phyloP scores from a whole-genome alignment of 495 filamentous ascomycete genomes.

The Sordaria brevicollis region DNA sequence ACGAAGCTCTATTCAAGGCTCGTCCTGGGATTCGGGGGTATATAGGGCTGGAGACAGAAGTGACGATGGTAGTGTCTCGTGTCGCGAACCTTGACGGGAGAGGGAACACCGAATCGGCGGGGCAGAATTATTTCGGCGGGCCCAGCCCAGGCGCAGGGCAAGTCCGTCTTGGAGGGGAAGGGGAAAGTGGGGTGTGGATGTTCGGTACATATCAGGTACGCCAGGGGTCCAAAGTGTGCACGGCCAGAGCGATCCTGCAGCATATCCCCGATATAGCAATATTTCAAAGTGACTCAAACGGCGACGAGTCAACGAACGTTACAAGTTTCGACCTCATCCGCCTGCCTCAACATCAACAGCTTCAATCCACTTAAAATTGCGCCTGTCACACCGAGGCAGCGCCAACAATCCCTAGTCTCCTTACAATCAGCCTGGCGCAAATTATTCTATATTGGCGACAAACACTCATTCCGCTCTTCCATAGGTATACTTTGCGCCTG shows the following conservation, averaged over 20 bases:
- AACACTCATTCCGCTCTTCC: neutral
- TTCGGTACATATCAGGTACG: conserved; percentile 3
- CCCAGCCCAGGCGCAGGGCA: neutral
- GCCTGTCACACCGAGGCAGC: neutral
- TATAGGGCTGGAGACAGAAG: neutral
- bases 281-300: neutral
- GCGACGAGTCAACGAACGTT: neutral
- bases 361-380: neutral
- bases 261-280: conserved; percentile 1
- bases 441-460: neutral
- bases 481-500: neutral
- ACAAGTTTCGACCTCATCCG: neutral
- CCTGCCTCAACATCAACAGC: neutral
- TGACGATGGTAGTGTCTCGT: neutral
- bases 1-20: neutral
- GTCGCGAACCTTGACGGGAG: neutral
- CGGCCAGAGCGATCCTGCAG: neutral
- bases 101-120: conserved; percentile 18
- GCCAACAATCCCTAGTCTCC: neutral
- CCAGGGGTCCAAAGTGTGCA: conserved; percentile 4
- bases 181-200: conserved; percentile 16
- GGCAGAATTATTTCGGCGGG: conserved; percentile 23
- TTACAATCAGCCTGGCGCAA: neutral
- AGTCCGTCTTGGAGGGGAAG: conserved; percentile 21
- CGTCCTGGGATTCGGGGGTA: neutral